Conservation (phyloP, 768 basidiomycete species). For the Pulveroboletus ravenelii region DNA sequence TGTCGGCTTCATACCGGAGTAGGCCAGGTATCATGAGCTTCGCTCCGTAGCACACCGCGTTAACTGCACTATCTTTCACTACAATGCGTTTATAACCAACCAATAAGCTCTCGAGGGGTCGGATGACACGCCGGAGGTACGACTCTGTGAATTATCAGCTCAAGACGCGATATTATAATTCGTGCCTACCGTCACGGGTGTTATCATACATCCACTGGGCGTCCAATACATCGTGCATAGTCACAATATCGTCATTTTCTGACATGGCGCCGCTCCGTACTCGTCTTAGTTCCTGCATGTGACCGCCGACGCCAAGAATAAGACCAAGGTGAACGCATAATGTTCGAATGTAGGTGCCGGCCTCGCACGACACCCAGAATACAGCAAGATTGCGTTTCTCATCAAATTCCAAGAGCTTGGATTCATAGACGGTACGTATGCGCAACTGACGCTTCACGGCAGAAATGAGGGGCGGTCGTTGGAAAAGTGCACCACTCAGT, state of each 20-base stretch:
- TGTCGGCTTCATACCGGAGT: conserved; percentile 93
- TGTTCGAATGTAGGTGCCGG: conserved; percentile 94
- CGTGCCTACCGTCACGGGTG: conserved; percentile 78
- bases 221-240: conserved; percentile 99
- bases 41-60: conserved; percentile 98
- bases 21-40: conserved; percentile 99
- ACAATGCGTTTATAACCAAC: conserved; percentile 98
- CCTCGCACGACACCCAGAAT: conserved; percentile 99
- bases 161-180: conserved; percentile 3
- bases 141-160: conserved; percentile 56
- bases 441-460: conserved; percentile 98
- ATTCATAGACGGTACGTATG: conserved; percentile 95
- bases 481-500: conserved; percentile 95
- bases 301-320: conserved; percentile 94
- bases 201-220: conserved; percentile 99
- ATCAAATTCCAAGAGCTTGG: conserved; percentile 93
- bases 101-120: conserved; percentile 90
- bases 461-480: conserved; percentile 97
- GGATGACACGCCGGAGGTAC: conserved; percentile 91
- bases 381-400: conserved; percentile 95
- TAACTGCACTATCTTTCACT: conserved; percentile 98
- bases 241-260: conserved; percentile 97
- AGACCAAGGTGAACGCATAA: conserved; percentile 96
- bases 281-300: conserved; percentile 97
- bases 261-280: conserved; percentile 95